Evolutionary conservation across 1,139 yeast genomes (phyloP), one percentile per base, ranked within the genome.

Genomic region (Debaryomyces subglobosus): DNA sequence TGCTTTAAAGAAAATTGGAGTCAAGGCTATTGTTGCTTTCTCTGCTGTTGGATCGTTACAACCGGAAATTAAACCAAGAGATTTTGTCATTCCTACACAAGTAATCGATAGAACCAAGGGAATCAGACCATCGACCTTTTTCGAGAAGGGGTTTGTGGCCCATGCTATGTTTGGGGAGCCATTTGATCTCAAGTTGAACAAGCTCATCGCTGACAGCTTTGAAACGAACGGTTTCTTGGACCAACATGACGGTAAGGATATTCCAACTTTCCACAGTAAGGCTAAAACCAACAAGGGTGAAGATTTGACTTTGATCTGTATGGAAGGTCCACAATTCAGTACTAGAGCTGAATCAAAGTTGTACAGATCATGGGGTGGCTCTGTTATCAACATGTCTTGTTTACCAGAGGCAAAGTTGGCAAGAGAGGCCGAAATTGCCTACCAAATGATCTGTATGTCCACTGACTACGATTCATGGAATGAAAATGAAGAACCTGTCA

Each of bases 401-500:
- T 71, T 94, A 49, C 99, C 99, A 23, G 99, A 94, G 71, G 87
- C 96, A 37, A 95, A 94, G 69, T 79, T 94, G 57, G 99, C 99
- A 9, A 84, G 96, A 64, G 99, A 94, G 71, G 97, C 98, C 32
- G 99, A 94, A 69, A 86, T 94, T 56, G 81, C 96, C 32, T 94
- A 95, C 71, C 98, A 92, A 69, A 94, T 94, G 97, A 82, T 94
- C 55, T 94, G 99, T 72, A 95, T 94, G 99, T 87, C 96, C 2
- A 94, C 99, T 15, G 99, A 95, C 69, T 94, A 95, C 69, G 99
- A 94, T 65, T 96, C 99, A 20, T 94, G 99, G 99, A 88, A 91
- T 64, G 96, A 88, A 60, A 84, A 81, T 49, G 97, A 86, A 64
- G 98, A 92, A 60, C 95, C 98, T 2, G 99, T 94, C 42, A 92